A percentile compares a stretch with the other conserved stretches of the same genome.
phyloP scores from a whole-genome alignment of 179 eudicot species.

The Dionaea muscipula region DNA sequence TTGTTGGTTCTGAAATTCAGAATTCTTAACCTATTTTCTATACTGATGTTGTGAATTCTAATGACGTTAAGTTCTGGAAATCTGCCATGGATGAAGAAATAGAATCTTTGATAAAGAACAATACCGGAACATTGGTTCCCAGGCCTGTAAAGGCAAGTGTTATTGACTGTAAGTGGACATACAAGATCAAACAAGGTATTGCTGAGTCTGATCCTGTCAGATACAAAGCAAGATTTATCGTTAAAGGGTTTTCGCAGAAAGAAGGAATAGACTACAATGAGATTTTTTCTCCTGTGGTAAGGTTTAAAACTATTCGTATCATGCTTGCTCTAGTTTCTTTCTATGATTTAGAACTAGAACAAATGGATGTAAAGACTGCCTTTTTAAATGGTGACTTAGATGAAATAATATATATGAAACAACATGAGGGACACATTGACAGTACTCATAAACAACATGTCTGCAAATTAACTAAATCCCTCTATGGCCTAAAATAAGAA shows the following conservation, averaged over 20 bases:
- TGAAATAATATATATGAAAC: constrained; percentile 3
- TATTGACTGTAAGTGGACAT: background rate
- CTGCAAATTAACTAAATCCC: background rate
- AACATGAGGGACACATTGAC: background rate
- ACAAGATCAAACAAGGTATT: background rate
- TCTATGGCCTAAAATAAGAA: background rate
- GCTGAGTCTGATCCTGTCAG: background rate
- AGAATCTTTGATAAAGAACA: background rate
- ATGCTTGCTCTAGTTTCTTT: background rate
- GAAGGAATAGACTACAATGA: background rate
- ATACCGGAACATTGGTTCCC: background rate
- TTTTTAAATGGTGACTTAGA: constrained; percentile 6
- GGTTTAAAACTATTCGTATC: background rate
- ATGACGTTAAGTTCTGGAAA: no score
- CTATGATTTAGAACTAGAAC: constrained; percentile 2
- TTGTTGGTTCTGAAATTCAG: no score
- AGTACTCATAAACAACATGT: background rate
- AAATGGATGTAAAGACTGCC: constrained; percentile 2
- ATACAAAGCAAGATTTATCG: background rate
- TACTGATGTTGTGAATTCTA: no score
- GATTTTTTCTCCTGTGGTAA: background rate
- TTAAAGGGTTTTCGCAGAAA: background rate
- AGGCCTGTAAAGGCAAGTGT: background rate
- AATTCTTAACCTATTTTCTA: no score
- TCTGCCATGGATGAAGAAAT: background rate